Conservation (phyloP, 2,329 filamentous ascomycete genomes). For the Fusarium coffeatum region DNA sequence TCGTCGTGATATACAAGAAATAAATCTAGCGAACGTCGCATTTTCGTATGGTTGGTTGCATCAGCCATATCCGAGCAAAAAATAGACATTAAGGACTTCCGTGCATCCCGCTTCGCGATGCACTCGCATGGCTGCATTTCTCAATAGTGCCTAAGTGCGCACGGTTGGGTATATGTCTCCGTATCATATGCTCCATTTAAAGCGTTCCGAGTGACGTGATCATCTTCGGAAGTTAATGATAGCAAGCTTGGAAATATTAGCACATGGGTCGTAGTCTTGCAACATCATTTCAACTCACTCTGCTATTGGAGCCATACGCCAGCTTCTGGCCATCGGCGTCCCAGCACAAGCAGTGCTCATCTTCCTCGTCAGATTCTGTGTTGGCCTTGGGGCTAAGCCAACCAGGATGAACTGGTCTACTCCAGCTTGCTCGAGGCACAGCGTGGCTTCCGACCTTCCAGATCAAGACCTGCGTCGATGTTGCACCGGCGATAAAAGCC, state of each 20-base stretch:
- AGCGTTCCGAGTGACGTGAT: slow-evolving; percentile 3
- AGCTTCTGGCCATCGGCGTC: slow-evolving; percentile 70
- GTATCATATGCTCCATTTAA: neutral
- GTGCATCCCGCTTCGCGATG: slow-evolving; percentile 11
- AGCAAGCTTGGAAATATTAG: slow-evolving; percentile 55
- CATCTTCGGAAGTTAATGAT: slow-evolving; percentile 63
- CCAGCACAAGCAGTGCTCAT: slow-evolving; percentile 72
- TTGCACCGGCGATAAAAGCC: slow-evolving; percentile 71
- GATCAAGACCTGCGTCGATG: slow-evolving; percentile 68
- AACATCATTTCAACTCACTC: slow-evolving; percentile 60
- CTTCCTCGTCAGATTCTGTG: slow-evolving; percentile 67
- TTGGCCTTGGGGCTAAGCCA: slow-evolving; percentile 69
- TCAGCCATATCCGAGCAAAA: slow-evolving; percentile 19
- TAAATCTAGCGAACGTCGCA: slow-evolving; percentile 18
- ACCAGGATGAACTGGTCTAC: slow-evolving; percentile 63
- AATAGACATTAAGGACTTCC: slow-evolving; percentile 36
- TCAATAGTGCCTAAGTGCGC: neutral
- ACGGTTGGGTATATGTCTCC: slow-evolving; percentile 5
- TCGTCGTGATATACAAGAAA: slow-evolving; percentile 46
- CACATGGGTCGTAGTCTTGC: neutral
- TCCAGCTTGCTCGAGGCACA: slow-evolving; percentile 71
- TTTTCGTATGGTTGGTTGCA: slow-evolving; percentile 3
- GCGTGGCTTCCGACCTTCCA: slow-evolving; percentile 72
- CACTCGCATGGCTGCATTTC: slow-evolving; percentile 12
- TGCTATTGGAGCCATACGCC: slow-evolving; percentile 71